Base-by-base conservation (phyloP, 1,139 yeast genomes). In the Lodderomyces parapsilosis region DNA sequence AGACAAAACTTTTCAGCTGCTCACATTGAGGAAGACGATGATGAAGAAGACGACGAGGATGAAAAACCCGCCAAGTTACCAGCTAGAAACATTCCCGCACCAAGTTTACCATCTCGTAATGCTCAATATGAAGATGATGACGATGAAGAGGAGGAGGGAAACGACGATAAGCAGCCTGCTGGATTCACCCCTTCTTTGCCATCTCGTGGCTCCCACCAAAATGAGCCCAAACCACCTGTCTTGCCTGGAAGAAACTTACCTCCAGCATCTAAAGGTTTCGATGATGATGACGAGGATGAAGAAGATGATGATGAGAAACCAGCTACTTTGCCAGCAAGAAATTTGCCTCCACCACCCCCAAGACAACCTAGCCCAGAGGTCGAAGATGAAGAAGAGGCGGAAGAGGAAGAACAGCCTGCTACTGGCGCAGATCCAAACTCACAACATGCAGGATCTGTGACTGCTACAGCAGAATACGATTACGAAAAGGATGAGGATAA, bases 401-500 rank as follows among this genome's bases (percentile, higher is more conserved):
- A 61, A 27, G 55, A 58, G 42, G 47, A 47, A 13, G 55, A 49
- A 20, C 62, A 60, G 27, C 58, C 59, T 32, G 55, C 64, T 33
- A n/a, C n/a, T n/a, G n/a, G n/a, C n/a, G 53, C 60, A 28, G 54
- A 53, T 27, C 63, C 76, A 43, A 96, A 96, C 3, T 36, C 78
- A 46, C 94, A 86, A 56, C 89, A 90, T 9, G 3, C 35, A 7
- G 40, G 40, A n/a, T 24, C 43, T 5, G 96, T 86, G 13, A 47
- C 69, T 24, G 94, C 93, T 1, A 55, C 76, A 41, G 94, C 86
- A 7, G 80, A 80, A 51, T 83, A 81, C 55, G 84, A 80, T 44
- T 84, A 85, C 54, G 85, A 75, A 51, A 81, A 82, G 57, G 89
- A 81, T 50, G 94, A 86, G 57, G 91, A 83, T 50, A 93, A 91